phyloP scores from a whole-genome alignment of 805 yeast species.

The Wickerhamiella siamensis region DNA sequence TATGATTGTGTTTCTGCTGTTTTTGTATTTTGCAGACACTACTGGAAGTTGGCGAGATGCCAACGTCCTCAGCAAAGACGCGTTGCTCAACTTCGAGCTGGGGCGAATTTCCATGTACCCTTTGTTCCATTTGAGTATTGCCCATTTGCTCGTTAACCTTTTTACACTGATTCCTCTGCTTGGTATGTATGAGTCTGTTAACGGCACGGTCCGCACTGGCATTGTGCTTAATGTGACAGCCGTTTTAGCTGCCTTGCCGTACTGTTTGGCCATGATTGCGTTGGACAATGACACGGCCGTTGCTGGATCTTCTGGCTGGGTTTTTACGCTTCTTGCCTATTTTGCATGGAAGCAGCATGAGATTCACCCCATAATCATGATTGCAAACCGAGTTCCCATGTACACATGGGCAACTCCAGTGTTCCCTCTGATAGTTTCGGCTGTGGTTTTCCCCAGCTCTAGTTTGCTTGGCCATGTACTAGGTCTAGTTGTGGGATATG shows the following conservation, averaged over 20 bases:
- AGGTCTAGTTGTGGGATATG: constrained; percentile 53
- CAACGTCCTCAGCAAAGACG: constrained; percentile 37
- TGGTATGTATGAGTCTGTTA: constrained; percentile 48
- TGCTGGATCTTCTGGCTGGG: constrained; percentile 61
- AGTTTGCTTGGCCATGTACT: constrained; percentile 63
- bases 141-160: constrained; percentile 50
- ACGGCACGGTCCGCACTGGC: constrained; percentile 82
- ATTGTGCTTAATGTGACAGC: constrained; percentile 61
- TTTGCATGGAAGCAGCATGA: constrained; percentile 37
- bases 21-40: constrained; percentile 28
- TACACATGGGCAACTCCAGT: constrained; percentile 54
- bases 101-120: constrained; percentile 57
- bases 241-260: constrained; percentile 50
- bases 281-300: not conserved
- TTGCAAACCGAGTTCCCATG: constrained; percentile 22
- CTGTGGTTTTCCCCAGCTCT: constrained; percentile 46
- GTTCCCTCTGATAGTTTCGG: constrained; percentile 33
- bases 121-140: constrained; percentile 44
- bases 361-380: constrained; percentile 21
- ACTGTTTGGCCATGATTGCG: constrained; percentile 24
- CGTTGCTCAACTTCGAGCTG: constrained; percentile 36
- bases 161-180: constrained; percentile 45
- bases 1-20: constrained; percentile 37
- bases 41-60: not conserved
- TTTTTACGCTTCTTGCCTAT: constrained; percentile 51